Percentiles rank a stretch among this genome's conserved stretches.
These are phyloP conservation scores for Amesomyces nigricolor DNA, from an alignment of 2,329 filamentous ascomycete species.

Conservation along the genomic window DNA sequence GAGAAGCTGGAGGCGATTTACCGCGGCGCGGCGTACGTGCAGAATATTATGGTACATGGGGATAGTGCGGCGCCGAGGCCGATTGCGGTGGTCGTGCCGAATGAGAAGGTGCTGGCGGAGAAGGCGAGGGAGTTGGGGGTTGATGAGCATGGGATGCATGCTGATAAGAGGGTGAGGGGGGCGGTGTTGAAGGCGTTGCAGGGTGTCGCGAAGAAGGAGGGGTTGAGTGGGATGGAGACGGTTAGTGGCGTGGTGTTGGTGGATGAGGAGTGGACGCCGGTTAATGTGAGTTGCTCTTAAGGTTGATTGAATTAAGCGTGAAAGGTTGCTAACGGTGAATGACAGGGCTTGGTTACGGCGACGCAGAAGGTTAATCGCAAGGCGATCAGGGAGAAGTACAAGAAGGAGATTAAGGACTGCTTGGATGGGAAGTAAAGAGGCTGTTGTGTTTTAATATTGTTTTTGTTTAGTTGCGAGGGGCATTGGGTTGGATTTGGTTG, in stretches of 20 bases:
- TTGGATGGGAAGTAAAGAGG: constrained; percentile 27
- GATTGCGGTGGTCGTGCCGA: constrained; percentile 71
- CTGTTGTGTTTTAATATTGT: background rate
- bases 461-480: background rate
- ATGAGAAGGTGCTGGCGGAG: constrained; percentile 57
- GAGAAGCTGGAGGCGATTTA: constrained; percentile 95
- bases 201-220: constrained; percentile 56
- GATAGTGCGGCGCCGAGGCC: constrained; percentile 69
- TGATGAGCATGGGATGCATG: constrained; percentile 60
- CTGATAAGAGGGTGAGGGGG: constrained; percentile 57
- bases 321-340: constrained; percentile 4
- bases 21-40: constrained; percentile 69
- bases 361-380: constrained; percentile 57
- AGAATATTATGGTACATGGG: constrained; percentile 84
- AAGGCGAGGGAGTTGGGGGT: constrained; percentile 58
- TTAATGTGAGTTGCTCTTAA: constrained; percentile 59
- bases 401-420: constrained; percentile 45
- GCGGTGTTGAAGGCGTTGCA: constrained; percentile 64
- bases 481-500: background rate
- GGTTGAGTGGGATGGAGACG: constrained; percentile 66
- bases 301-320: no score
- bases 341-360: constrained; percentile 54
- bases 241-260: constrained; percentile 70
- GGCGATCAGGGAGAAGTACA: constrained; percentile 45
- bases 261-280: constrained; percentile 83